Conservation (phyloP, 2,329 filamentous ascomycete genomes). For the Bipolaris cookei region DNA sequence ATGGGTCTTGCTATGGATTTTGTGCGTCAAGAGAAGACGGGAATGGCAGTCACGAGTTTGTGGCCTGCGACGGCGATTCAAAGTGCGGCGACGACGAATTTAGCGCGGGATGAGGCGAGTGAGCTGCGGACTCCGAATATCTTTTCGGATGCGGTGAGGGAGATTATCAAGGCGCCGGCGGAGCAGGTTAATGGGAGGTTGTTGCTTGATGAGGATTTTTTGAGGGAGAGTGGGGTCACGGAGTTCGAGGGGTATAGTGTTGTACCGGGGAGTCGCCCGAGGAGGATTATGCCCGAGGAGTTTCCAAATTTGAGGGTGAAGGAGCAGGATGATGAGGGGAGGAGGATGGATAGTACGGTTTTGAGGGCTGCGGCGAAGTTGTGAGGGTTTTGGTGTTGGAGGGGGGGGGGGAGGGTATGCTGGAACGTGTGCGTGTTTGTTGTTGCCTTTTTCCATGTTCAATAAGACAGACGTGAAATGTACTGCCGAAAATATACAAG, state of each 20-base stretch:
- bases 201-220: constrained; percentile 80
- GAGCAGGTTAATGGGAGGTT: constrained; percentile 72
- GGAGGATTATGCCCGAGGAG: constrained; percentile 77
- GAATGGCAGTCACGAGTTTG: constrained; percentile 80
- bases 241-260: constrained; percentile 78
- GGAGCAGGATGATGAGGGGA: constrained; percentile 82
- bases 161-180: constrained; percentile 68
- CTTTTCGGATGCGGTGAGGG: constrained; percentile 80
- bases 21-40: constrained; percentile 65
- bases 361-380: constrained; percentile 29
- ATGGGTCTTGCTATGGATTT: constrained; percentile 86
- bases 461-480: too few species aligned
- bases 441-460: too few species aligned
- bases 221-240: constrained; percentile 67
- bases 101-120: constrained; percentile 51
- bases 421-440: too few species aligned
- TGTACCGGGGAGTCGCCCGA: constrained; percentile 66
- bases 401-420: too few species aligned
- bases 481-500: too few species aligned
- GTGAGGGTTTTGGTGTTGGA: neutral
- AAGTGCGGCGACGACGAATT: constrained; percentile 72
- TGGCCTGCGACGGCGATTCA: constrained; percentile 84
- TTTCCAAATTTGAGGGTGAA: constrained; percentile 74
- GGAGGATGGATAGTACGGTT: constrained; percentile 68
- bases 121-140: constrained; percentile 73